A percentile compares a stretch with the other conserved stretches of the same genome.
Evolutionary conservation across 2,329 filamentous ascomycete species (phyloP).

Genomic region (Fusarium domesticum): DNA sequence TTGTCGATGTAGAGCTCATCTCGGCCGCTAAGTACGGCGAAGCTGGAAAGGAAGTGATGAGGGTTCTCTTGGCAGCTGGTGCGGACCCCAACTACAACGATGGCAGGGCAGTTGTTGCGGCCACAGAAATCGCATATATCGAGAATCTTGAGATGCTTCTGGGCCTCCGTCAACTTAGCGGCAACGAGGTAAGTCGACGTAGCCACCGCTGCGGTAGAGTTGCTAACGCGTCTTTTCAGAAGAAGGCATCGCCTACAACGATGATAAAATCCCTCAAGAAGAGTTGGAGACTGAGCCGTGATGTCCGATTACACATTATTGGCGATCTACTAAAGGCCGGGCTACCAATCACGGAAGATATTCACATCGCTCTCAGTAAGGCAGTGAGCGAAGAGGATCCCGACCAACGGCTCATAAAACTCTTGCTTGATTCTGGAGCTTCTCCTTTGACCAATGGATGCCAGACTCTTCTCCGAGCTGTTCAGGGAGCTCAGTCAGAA

Average conservation of each 20-base stretch:
- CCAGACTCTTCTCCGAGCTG: constrained; percentile 51
- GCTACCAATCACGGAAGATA: constrained; percentile 45
- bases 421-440: constrained; percentile 51
- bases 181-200: constrained; percentile 39
- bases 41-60: constrained; percentile 46
- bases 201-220: constrained; percentile 3
- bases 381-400: constrained; percentile 53
- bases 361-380: constrained; percentile 50
- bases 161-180: constrained; percentile 42
- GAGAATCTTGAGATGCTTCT: constrained; percentile 51
- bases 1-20: constrained; percentile 51
- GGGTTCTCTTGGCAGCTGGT: constrained; percentile 49
- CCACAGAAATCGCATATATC: constrained; percentile 50
- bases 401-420: constrained; percentile 44
- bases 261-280: constrained; percentile 52
- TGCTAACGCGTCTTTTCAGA: constrained; percentile 33
- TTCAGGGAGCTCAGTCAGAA: constrained; percentile 37
- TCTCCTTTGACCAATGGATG: constrained; percentile 51
- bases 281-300: constrained; percentile 49
- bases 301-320: constrained; percentile 47
- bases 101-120: constrained; percentile 55
- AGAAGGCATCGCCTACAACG: constrained; percentile 46
- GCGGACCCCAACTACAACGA: constrained; percentile 55
- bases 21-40: constrained; percentile 52
- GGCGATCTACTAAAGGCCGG: constrained; percentile 52